Evolutionary conservation across 2,329 filamentous ascomycete species (phyloP), one percentile per base, ranked within the genome.

Genomic region (Alternaria solani): DNA sequence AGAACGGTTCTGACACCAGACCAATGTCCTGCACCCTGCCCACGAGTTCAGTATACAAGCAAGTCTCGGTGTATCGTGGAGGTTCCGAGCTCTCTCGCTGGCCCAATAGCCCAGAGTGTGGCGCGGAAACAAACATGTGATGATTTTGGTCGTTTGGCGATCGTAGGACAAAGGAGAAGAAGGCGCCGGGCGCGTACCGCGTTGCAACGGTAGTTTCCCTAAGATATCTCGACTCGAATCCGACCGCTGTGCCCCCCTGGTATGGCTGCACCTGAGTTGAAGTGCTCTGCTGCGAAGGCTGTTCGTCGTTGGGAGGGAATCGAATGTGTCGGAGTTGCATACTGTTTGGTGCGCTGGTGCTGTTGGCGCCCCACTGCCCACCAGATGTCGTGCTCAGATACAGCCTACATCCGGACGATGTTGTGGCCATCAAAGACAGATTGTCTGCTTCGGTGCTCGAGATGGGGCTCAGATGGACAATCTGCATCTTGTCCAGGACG

Each of bases 311-410:
- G 0, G 95, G 95, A 1, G 96, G 95, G 60, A 97, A 96, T 75
- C 95, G 96, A 78, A 99, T 92, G 73, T 96, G 95, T 69, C 96
- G 91, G n/a, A 97, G 89, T 78, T 97, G 94, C 93, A 99, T 97
- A 79, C 93, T 97, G 69, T 92, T 94, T 0, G 95, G 94, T 0
- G 91, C 89, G 59, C 85, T 89, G 7, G 87, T 85, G 20, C 86
- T 84, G 23, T 86, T 86, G 14, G 85, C 85, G 56, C 81, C 80
- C 80, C 90, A 91, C 30, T 60, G 56, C 2, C 88, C 87, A 18
- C 92, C 90, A 65, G 90, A 91, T 0, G 93, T 97, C 5, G 94
- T 93, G 74, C 93, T 98, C 55, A 99, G 85, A 76, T 95, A 98
- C 5, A 99, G 87, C 23, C 95, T 89, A 75, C 94, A 96, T 20